These are phyloP conservation scores for Pneumocystis sp. DNA, from an alignment of 1,139 yeast genomes.

Conservation along the genomic window DNA sequence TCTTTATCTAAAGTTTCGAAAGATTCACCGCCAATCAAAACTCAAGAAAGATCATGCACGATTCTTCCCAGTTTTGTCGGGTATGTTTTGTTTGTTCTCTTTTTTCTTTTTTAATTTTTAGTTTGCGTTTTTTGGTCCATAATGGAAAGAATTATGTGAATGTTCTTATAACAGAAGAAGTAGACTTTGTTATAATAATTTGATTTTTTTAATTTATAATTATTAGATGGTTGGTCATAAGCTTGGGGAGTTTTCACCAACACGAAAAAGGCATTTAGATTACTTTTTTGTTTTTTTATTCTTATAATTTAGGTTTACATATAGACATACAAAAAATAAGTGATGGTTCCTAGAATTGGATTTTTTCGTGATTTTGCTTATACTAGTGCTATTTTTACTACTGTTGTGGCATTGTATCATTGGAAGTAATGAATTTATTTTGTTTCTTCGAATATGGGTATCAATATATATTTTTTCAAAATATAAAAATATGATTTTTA, in stretches of 20 bases:
- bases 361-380: neutral
- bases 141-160: constrained; percentile 92
- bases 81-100: constrained; percentile 28
- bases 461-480: too few relatives aligned
- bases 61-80: constrained; percentile 93
- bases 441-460: too few relatives aligned
- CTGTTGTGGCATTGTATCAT: neutral
- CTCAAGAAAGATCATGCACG: constrained; percentile 88
- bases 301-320: neutral
- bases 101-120: neutral
- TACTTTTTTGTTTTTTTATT: neutral
- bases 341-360: neutral
- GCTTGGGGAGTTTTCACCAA: constrained; percentile 88
- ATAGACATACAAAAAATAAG: constrained; percentile 1
- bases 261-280: constrained; percentile 37
- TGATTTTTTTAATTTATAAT: neutral
- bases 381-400: neutral
- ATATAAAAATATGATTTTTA: too few relatives aligned
- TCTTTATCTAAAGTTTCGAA: constrained; percentile 76
- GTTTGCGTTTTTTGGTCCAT: constrained; percentile 58
- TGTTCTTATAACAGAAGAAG: constrained; percentile 61
- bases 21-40: constrained; percentile 73
- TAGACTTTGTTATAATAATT: neutral
- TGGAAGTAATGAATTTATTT: neutral
- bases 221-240: constrained; percentile 85